Evolutionary conservation across 306 rosid species (phyloP), one percentile per base, ranked within the genome.

Genomic region (Castanopsis chinensis): DNA sequence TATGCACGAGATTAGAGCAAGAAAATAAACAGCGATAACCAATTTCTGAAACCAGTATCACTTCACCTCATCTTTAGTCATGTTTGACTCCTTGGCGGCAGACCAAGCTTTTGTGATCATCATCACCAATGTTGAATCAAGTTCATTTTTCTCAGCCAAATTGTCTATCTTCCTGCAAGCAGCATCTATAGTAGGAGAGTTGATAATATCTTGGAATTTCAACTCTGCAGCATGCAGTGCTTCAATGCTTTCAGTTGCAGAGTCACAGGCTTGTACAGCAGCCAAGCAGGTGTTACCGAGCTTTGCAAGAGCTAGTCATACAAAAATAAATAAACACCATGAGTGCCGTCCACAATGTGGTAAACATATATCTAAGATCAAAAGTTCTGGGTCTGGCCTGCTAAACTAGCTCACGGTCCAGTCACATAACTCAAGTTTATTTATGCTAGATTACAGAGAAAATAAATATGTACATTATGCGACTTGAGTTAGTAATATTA

Each of bases 101-200:
- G 98, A 91, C 97, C 97, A 95, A 76, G 99, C 98, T 88, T 95
- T 95, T 76, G 97, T 86, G 81, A 95, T 92, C 99, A 93, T 95
- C 91, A 95, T 85, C 68, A 88, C 99, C 85, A 93, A 83, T 25
- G 99, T 80, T 3, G 98, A 90, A 80, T 95, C 98, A 4, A 95
- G 97, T 78, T 95, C 89, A 65, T 86, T 91, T 85, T 90, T 95
- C 86, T 84, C 94, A 41, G 98, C 99, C 87, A 95, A 87, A 79
- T 72, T 80, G 87, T 95, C 98, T 86, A 95, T 92, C 93, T 95
- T 95, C 87, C 86, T 88, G 85, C 98, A 95, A 79, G 98, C 98
- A 73, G 90, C 91, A 86, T 93, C 97, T 77, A 92, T 53, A 74
- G 94, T 80, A 75, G 97, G 97, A 80, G 99, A 93, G 71, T 85